Evolutionary conservation across 805 yeast species (phyloP), one percentile per base, ranked within the genome.

Genomic region (Metschnikowia aberdeeniae): DNA sequence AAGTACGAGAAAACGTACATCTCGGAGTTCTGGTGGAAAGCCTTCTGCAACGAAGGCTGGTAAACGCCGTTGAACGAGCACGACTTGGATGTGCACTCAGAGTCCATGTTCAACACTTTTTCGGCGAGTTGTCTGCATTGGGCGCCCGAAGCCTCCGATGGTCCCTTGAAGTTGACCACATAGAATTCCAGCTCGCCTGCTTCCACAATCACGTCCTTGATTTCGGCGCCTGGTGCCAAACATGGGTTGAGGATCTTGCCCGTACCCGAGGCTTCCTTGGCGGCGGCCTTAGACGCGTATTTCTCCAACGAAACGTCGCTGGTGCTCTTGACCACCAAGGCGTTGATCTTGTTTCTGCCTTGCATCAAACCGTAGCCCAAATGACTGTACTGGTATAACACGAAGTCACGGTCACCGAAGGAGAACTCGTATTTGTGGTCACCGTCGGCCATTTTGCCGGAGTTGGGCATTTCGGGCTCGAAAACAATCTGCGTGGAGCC

Each of bases 401-500:
- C 74, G 63, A 87, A 93, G 41, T 84, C 77, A 52, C 87, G 75
- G 46, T 84, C 85, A 49, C 97, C 98, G 65, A 92, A 93, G 19
- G 75, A 65, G 55, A 89, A 75, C 51, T 78, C 78, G 62, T 82
- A 89, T 66, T 87, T 86, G 70, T 89, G 95, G 60, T 90, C 97
- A 47, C 97, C 96, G 10, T 83, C 89, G 39, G 77, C 68, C 85
- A 92, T 78, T 52, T 72, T 62, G 57, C 82, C 84, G 36, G 78
- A 72, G 43, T 72, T 66, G 28, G 64, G 60, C 61, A 82, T 81
- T n/a, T 77, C 76, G 19, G 99, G 99, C 73, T 93, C 98, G 65
- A 93, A 93, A 6, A 93, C 99, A 69, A 93, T 89, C 70, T 95
- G 99, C 11, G 99, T 93, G 6, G 97, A 89, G 4, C 98, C 98